Evolutionary conservation across 495 filamentous ascomycete genomes (phyloP), one percentile per base, ranked within the genome.

Genomic region (Amphirosellinia nigrospora): DNA sequence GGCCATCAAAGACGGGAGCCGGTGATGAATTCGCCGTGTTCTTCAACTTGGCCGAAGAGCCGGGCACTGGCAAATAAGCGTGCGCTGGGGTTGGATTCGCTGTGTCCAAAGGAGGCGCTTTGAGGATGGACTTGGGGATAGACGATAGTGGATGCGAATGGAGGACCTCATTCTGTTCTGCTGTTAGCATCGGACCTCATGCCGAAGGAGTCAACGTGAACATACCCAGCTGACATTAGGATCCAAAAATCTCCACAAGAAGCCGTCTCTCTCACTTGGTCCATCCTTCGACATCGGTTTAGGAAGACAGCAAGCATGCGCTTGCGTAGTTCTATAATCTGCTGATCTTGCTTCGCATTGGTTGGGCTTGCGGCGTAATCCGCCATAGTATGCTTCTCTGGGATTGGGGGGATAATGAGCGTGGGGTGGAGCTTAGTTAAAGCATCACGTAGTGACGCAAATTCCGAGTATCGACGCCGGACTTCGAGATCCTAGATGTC

Each of bases 341-440:
- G 91, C 38, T 92, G 90, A 79, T 99, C 96, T 80, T 98, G 96
- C 80, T 98, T 99, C 34, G 96, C 96, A 77, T 94, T 97, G 36
- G 96, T 98, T 0, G 96, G 96, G 72, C 97, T 97, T 23, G 96
- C 94, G 30, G 96, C 96, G 79, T 99, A 99, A 77, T 99, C 96
- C 58, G 96, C 95, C 91, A 98, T 95, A 64, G 93, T 94, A 77
- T 98, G 96, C 79, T 99, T 99, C 82, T 99, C 96, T 10, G 96
- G 96, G 71, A 99, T 99, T 2, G 96, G 96, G 0, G 96, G 96
- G 63, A 99, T 92, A 70, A 99, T 90, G 41, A 98, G 87, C 3
- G 96, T 98, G 1, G 96, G 96, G 74, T 98, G 96, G 66, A 99
- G 84, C 70, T 91, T 91, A 26, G 94, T 92, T 21, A 99, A 87